These are phyloP conservation scores for Thielaviopsis punctulata DNA, from an alignment of 2,329 filamentous ascomycete genomes.

Conservation along the genomic window DNA sequence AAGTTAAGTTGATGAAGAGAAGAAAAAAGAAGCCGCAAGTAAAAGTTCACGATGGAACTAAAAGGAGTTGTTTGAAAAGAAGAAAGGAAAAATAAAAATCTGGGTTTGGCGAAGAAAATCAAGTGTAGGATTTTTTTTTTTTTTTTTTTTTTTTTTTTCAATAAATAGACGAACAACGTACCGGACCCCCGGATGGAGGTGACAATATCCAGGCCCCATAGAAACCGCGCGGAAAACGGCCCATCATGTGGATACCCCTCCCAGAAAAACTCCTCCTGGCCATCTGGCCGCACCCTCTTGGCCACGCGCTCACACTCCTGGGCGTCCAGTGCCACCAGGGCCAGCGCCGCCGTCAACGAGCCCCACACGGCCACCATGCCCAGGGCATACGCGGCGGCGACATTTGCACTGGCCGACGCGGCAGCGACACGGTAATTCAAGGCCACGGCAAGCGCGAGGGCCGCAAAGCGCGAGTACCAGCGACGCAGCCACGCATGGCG, in stretches of 20 bases:
- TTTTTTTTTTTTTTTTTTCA: too few relatives aligned
- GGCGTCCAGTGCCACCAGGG: constrained; percentile 36
- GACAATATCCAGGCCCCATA: constrained; percentile 39
- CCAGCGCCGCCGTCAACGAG: constrained; percentile 29
- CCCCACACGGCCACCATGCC: constrained; percentile 35
- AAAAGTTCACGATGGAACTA: background rate
- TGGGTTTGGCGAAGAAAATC: background rate
- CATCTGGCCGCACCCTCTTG: constrained; percentile 16
- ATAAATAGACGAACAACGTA: too few relatives aligned
- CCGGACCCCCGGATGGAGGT: constrained; percentile 37
- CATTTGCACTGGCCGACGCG: constrained; percentile 31
- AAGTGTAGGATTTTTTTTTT: constrained; percentile 1
- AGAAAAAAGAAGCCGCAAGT: background rate
- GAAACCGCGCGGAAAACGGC: constrained; percentile 30
- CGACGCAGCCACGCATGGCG: constrained; percentile 32
- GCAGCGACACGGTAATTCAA: constrained; percentile 28
- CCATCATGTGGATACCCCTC: constrained; percentile 37
- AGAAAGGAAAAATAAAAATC: background rate
- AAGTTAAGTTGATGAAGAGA: background rate
- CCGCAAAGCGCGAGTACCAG: constrained; percentile 27
- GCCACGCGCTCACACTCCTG: constrained; percentile 38
- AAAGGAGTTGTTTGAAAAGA: background rate
- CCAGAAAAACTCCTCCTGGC: constrained; percentile 38
- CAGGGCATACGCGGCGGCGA: constrained; percentile 30
- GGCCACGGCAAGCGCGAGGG: constrained; percentile 26